Conservation (phyloP, 2,329 filamentous ascomycete genomes). For the Penicillium janthinellum region DNA sequence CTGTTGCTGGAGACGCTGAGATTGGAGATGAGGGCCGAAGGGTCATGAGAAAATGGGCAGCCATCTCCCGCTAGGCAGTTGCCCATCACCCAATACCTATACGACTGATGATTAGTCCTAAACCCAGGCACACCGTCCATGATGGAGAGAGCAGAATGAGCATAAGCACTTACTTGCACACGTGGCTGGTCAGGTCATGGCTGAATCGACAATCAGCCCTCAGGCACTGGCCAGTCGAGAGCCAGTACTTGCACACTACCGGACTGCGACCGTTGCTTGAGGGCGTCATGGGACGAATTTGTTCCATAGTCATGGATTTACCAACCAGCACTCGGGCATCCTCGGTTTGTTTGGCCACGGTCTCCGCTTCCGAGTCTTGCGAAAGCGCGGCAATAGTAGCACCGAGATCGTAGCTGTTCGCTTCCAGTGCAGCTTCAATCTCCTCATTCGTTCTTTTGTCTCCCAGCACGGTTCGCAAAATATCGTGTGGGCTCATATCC, state of each 20-base stretch:
- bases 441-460: conserved; percentile 90
- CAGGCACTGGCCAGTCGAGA: conserved; percentile 93
- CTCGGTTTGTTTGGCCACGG: conserved; percentile 55
- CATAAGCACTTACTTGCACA: conserved; percentile 82
- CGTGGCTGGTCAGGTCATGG: conserved; percentile 90
- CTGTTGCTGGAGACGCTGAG: conserved; percentile 67
- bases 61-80: conserved; percentile 92
- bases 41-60: conserved; percentile 97
- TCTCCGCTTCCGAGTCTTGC: conserved; percentile 64
- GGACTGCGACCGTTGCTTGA: conserved; percentile 76
- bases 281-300: conserved; percentile 73
- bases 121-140: not conserved
- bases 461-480: conserved; percentile 90
- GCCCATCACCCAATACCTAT: conserved; percentile 90
- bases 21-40: conserved; percentile 79
- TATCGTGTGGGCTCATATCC: conserved; percentile 98
- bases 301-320: conserved; percentile 79
- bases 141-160: not conserved
- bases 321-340: conserved; percentile 74
- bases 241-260: conserved; percentile 95
- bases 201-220: conserved; percentile 96
- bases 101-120: conserved; percentile 27
- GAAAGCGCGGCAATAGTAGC: conserved; percentile 89
- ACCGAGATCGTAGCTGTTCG: conserved; percentile 89
- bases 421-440: conserved; percentile 85